Evolutionary conservation across 345 rosid species (phyloP).

Genomic region (Kernera saxatilis): DNA sequence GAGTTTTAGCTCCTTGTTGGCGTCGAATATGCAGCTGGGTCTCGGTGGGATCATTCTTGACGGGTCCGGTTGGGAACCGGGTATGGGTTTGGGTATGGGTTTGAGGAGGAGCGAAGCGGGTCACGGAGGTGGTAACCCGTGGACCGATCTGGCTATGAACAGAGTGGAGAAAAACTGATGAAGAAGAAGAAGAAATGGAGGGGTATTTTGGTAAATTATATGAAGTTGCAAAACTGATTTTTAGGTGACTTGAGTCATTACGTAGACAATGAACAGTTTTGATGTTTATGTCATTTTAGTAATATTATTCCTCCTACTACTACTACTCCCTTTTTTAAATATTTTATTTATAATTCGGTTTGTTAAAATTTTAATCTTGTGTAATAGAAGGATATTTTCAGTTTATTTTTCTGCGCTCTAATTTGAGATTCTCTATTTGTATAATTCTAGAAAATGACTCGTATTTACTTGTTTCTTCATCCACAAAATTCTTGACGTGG

Average conservation of each 20-base stretch:
- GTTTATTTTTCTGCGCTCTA: background rate
- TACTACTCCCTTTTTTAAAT: background rate
- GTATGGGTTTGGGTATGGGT: conserved; percentile 28
- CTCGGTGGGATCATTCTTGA: conserved; percentile 28
- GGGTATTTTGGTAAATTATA: conserved; percentile 20
- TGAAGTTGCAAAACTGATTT: conserved; percentile 10
- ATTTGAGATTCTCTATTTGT: background rate
- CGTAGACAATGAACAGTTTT: conserved; percentile 22
- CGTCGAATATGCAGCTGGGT: conserved; percentile 33
- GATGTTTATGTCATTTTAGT: conserved; percentile 20
- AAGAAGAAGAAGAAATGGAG: background rate
- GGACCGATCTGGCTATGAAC: conserved; percentile 34
- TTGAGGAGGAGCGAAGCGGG: conserved; percentile 16
- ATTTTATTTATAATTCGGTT: background rate
- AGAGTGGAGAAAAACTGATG: conserved; percentile 27
- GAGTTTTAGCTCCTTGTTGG: conserved; percentile 29
- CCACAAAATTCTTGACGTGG: conserved; percentile 2
- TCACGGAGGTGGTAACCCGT: conserved; percentile 13
- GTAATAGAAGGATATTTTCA: conserved; percentile 3
- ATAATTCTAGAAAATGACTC: background rate
- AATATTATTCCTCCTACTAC: conserved; percentile 6
- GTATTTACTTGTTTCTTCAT: background rate
- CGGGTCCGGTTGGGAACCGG: conserved; percentile 29
- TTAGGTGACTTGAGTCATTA: conserved; percentile 7
- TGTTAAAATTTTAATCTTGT: background rate